phyloP scores from a whole-genome alignment of 495 filamentous ascomycete genomes.

The Bryoglossum gracile region DNA sequence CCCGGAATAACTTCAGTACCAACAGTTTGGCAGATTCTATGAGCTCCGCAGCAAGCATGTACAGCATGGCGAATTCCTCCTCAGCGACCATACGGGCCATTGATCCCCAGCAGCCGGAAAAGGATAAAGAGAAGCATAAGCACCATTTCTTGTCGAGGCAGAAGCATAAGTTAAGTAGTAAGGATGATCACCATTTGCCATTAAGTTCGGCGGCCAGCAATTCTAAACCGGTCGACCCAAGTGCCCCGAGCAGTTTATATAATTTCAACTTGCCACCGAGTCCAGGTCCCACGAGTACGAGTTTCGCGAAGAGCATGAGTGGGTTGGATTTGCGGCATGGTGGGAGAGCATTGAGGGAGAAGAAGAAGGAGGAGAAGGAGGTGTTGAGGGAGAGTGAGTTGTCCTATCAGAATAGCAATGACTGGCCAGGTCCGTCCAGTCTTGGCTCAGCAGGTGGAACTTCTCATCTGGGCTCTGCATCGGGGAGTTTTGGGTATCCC shows the following conservation, averaged over 20 bases:
- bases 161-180: slow-evolving; percentile 82
- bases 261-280: slow-evolving; percentile 59
- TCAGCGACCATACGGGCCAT: slow-evolving; percentile 62
- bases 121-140: slow-evolving; percentile 62
- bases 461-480: slow-evolving; percentile 17
- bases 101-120: slow-evolving; percentile 36
- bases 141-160: slow-evolving; percentile 84
- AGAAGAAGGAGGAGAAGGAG: slow-evolving; percentile 68
- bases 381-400: slow-evolving; percentile 27
- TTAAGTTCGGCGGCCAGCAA: slow-evolving; percentile 89
- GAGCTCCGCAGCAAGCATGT: slow-evolving; percentile 61
- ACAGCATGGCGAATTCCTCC: slow-evolving; percentile 76
- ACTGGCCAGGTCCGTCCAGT: slow-evolving; percentile 48
- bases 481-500: slow-evolving; percentile 15
- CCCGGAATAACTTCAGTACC: slow-evolving; percentile 67
- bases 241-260: slow-evolving; percentile 78
- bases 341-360: slow-evolving; percentile 75
- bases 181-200: slow-evolving; percentile 68
- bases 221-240: slow-evolving; percentile 77
- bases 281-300: slow-evolving; percentile 61
- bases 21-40: slow-evolving; percentile 63
- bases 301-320: slow-evolving; percentile 68
- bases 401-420: slow-evolving; percentile 26
- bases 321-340: slow-evolving; percentile 83
- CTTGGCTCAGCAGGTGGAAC: slow-evolving; percentile 35